Percentiles rank a stretch among this genome's conserved stretches.
phyloP scores from a whole-genome alignment of 441 rosid species.

The Populus hybrid region DNA sequence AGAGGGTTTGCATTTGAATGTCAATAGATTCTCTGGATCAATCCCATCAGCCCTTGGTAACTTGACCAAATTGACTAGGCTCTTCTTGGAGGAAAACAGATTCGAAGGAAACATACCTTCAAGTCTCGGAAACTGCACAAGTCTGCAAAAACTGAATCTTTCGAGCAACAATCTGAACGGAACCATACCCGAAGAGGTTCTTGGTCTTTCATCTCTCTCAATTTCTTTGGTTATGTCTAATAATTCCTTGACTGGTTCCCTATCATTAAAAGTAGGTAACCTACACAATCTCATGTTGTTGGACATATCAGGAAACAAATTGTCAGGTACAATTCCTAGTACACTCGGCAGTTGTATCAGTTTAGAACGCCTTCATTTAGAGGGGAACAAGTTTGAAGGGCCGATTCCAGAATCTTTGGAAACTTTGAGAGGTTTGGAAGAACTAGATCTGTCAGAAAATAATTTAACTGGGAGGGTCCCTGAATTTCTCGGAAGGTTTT shows the following conservation, averaged over 20 bases:
- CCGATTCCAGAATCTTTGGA: slow-evolving; percentile 33
- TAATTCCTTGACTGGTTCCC: slow-evolving; percentile 31
- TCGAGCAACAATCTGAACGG: neutral
- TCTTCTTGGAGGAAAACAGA: slow-evolving; percentile 31
- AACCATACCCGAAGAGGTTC: slow-evolving; percentile 19
- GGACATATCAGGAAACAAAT: slow-evolving; percentile 34
- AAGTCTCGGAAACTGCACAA: slow-evolving; percentile 35
- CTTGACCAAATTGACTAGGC: slow-evolving; percentile 32
- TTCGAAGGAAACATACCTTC: slow-evolving; percentile 45
- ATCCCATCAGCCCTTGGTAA: slow-evolving; percentile 43
- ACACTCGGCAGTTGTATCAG: slow-evolving; percentile 29
- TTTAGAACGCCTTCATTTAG: slow-evolving; percentile 25
- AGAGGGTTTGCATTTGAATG: slow-evolving; percentile 24
- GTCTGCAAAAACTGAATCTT: slow-evolving; percentile 21
- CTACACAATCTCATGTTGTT: slow-evolving; percentile 20
- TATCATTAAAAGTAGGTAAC: slow-evolving; percentile 29
- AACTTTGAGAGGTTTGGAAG: slow-evolving; percentile 17
- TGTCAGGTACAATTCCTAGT: slow-evolving; percentile 40
- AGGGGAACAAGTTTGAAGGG: slow-evolving; percentile 22
- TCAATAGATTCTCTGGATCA: slow-evolving; percentile 34
- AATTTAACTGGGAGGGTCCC: too few relatives aligned
- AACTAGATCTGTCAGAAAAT: too few relatives aligned
- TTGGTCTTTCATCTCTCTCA: slow-evolving; percentile 35
- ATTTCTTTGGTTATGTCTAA: slow-evolving; percentile 33
- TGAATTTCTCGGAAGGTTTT: too few relatives aligned